Conservation (phyloP, 345 rosid species). For the Litchi chinensis region DNA sequence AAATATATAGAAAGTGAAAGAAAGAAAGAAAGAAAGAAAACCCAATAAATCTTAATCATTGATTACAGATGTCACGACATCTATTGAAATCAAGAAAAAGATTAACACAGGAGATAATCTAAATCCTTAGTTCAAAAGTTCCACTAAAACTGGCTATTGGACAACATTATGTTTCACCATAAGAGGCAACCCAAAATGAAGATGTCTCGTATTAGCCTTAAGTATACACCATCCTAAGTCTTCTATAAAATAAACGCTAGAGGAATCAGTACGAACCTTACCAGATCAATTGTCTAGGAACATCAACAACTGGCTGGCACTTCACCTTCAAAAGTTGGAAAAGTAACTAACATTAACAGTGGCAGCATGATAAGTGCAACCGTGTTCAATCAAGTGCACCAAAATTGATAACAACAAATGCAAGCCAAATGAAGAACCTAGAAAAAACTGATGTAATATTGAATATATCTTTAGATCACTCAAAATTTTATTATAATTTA, state of each 20-base stretch:
- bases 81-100: too few relatives aligned
- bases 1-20: too few relatives aligned
- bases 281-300: constrained; percentile 70
- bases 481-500: background rate
- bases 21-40: too few relatives aligned
- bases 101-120: too few relatives aligned
- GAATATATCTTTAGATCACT: background rate
- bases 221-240: background rate
- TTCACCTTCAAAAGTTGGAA: constrained; percentile 65
- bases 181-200: background rate
- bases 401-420: constrained; percentile 7
- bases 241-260: constrained; percentile 10
- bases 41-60: too few relatives aligned
- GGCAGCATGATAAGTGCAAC: background rate
- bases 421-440: background rate
- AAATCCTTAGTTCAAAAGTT: too few relatives aligned
- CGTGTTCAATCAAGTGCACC: background rate
- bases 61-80: too few relatives aligned
- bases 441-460: background rate
- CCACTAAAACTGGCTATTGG: background rate
- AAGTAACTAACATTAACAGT: constrained; percentile 14
- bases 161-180: background rate
- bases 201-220: background rate
- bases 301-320: constrained; percentile 78
- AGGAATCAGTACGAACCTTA: constrained; percentile 31